Evolutionary conservation across 768 basidiomycete species (phyloP).

Genomic region (Suillus weaverae): DNA sequence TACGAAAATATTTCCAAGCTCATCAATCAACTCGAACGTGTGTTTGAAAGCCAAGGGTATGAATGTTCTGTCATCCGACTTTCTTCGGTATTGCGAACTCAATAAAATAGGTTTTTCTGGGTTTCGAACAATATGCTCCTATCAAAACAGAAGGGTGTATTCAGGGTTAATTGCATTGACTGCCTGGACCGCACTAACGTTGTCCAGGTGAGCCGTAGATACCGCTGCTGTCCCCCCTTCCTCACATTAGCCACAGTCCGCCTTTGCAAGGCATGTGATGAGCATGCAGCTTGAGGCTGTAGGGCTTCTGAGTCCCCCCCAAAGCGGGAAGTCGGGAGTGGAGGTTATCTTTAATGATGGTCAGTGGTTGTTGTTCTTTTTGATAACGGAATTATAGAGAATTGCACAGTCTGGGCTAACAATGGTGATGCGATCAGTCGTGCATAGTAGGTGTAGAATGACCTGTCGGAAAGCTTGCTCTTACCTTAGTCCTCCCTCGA

Average conservation of each 20-base stretch:
- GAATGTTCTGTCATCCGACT: slow-evolving; percentile 11
- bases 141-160: slow-evolving; percentile 83
- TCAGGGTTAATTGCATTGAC: slow-evolving; percentile 93
- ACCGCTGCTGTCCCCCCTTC: slow-evolving; percentile 1
- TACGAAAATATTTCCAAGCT: slow-evolving; percentile 91
- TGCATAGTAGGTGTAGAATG: slow-evolving; percentile 61
- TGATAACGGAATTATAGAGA: neutral
- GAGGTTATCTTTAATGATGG: slow-evolving; percentile 82
- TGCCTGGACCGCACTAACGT: slow-evolving; percentile 95
- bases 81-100: slow-evolving; percentile 6
- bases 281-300: slow-evolving; percentile 72
- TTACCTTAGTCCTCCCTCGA: slow-evolving; percentile 4
- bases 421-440: slow-evolving; percentile 95
- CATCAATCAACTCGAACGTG: slow-evolving; percentile 64
- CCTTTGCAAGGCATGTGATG: slow-evolving; percentile 84
- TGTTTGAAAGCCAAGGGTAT: slow-evolving; percentile 81
- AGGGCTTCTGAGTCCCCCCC: slow-evolving; percentile 59
- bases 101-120: slow-evolving; percentile 72
- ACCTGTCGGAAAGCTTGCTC: neutral
- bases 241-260: slow-evolving; percentile 56
- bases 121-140: slow-evolving; percentile 66
- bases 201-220: slow-evolving; percentile 60
- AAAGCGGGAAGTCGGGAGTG: slow-evolving; percentile 54
- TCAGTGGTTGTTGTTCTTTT: slow-evolving; percentile 26
- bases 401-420: slow-evolving; percentile 85